A percentile compares a stretch with the other conserved stretches of the same genome.
These are phyloP conservation scores for Umbilicus rupestris DNA, from an alignment of 164 flowering plant species.

Conservation along the genomic window DNA sequence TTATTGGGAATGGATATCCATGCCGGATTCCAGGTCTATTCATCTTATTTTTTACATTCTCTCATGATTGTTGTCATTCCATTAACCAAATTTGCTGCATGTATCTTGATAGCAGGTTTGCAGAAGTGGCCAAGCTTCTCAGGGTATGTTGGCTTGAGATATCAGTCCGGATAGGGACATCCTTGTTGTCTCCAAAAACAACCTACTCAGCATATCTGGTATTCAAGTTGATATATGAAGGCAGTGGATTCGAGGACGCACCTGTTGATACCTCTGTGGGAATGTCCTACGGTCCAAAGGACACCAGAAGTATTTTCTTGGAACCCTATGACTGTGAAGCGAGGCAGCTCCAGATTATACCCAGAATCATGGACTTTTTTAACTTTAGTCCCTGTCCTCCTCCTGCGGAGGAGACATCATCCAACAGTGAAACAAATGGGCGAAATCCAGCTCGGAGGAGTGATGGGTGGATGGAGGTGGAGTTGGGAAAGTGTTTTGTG, in stretches of 20 bases:
- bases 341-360: too few relatives aligned
- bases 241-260: slow-evolving; percentile 7
- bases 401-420: too few relatives aligned
- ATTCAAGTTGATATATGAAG: slow-evolving; percentile 1
- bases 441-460: slow-evolving; percentile 25
- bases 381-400: too few relatives aligned
- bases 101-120: slow-evolving; percentile 17
- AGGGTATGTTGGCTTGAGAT: slow-evolving; percentile 25
- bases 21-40: slow-evolving; percentile 26
- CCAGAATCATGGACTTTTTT: too few relatives aligned
- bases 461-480: slow-evolving; percentile 53
- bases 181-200: slow-evolving; percentile 17
- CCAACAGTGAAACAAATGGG: not conserved
- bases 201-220: slow-evolving; percentile 21
- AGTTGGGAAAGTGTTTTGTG: slow-evolving; percentile 41
- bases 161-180: slow-evolving; percentile 12
- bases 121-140: slow-evolving; percentile 20
- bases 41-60: not conserved
- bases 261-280: slow-evolving; percentile 18
- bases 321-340: too few relatives aligned
- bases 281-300: slow-evolving; percentile 9
- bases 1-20: slow-evolving; percentile 31
- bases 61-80: not conserved
- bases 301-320: slow-evolving; percentile 10
- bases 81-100: not conserved